Evolutionary conservation across 1,139 yeast genomes (phyloP), one percentile per base, ranked within the genome.

Genomic region (Hansenula anomala): DNA sequence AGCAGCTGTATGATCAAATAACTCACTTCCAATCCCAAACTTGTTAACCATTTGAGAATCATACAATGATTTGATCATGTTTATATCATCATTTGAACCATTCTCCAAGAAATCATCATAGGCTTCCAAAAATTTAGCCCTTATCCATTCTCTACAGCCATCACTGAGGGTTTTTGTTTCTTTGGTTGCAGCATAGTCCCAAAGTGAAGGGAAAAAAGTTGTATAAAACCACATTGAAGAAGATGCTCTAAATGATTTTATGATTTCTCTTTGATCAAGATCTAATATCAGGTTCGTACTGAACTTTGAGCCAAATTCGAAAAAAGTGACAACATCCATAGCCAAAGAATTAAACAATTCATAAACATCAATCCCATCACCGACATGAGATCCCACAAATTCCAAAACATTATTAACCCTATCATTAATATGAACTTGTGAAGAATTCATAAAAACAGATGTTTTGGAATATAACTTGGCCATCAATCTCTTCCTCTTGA

Each of bases 151-250:
- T 39, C 70, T 71, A 10, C 76, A 69, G 4, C 57, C 59, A 12
- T 46, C 48, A 3, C 73, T 59, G 0, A 79, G 73, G 27, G 59
- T 47, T 9, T 62, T 51, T 3, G 75, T 64, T 8, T 60, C 51
- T 12, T 60, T 50, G 0, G 72, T 58, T 1, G 78, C 80, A 1
- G 75, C 80, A 55, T 59, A 67, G 34, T 64, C 52, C 71, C 80
- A 78, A 15, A 69, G 67, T 29, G 54, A 55, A 1, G 90, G 89
- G 67, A 75, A 63, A 43, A 75, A 61, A 0, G 88, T 80, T 0
- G 82, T 77, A 77, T 82, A 82, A 56, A 82, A 82, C 64, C 78
- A 78, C 71, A 78, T 71, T n/a, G 80, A 69, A 0, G 84, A 74
- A 30, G 75, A 79, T 30, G 69, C 61, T 31, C 82, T 60, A 52